Base-by-base conservation (phyloP, 2,329 filamentous ascomycete species). In the Teratosphaeria gauchensis region DNA sequence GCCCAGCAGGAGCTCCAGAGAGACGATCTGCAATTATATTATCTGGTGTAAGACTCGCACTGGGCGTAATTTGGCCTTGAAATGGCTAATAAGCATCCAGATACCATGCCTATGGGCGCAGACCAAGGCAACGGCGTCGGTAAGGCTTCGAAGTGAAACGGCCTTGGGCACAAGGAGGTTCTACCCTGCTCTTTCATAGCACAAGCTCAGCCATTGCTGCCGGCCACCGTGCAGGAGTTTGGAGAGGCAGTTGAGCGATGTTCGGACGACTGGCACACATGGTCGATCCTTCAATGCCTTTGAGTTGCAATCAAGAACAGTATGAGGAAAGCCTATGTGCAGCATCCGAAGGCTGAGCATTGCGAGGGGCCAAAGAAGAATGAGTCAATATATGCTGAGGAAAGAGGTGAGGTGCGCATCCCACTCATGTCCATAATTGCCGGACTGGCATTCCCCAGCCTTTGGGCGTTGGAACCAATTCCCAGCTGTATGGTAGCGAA, bases 1-100 rank as follows among this genome's bases (percentile, higher is more conserved):
- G 60, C 60, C 21, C 58, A 59, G 24, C 21, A 14, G 8, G 57
- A 62, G 58, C 54, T 62, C 3, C 55, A 52, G 7, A 33, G 58
- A 30, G 60, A 62, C 5, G 48, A 38, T 28, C 19, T 59, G 51
- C 57, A 48, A 48, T 58, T 59, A 14, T 62, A 62, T 51, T 62
- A 56, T 54, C 28, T 35, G 16, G 16, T 38, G 42, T 56, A 54
- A 53, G 46, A 31, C 32, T 24, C 16, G 14, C n/a, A 30, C 42
- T 9, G 42, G 11, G 21, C 31, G 16, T 57, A 12, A 14, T 11
- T 19, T 21, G 19, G 11, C 38, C 16, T 2, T 51, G 32, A 11
- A 4, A 52, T 24, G 2, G 33, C 56, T 58, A 32, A 58, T 30
- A 16, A 54, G 19, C 14, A 48, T 9, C 19, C 28, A 58, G 56